Base-by-base conservation (phyloP, 306 rosid genomes). In the Casuarina glauca region DNA sequence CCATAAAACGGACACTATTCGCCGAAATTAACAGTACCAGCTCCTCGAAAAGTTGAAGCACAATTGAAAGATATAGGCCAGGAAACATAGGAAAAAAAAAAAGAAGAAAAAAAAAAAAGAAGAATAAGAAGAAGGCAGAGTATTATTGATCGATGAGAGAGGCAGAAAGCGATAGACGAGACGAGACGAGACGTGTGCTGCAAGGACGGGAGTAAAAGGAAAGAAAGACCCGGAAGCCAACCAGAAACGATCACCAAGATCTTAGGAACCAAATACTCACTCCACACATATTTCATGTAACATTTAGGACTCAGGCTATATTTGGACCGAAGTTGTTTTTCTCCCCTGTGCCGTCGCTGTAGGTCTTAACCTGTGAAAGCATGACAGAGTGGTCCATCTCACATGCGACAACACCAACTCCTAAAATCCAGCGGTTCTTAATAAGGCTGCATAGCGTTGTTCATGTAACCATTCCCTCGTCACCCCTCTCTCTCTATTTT, bases 1-100 rank as follows among this genome's bases (percentile, higher is more conserved):
- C 88, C 88, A 86, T 84, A 2, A 63, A 44, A 82, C 64, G 61
- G 69, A 39, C 61, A 66, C 16, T 16, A 16, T 57, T 68, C 36
- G 81, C 60, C 69, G 73, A 70, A 70, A 26, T 9, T 72, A 44
- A 15, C 60, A 87, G 69, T 13, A 64, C 17, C 35, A 45, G 63
- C 41, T 70, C 60, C 42, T 38, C 78, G 78, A 64, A 41, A 53
- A 48, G 54, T 64, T 66, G 1, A 55, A 57, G 70, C 61, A 53
- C 58, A 76, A 83, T 53, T 50, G 67, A 55, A 8, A 44, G 32
- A 35, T 42, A 38, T 19, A 32, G 55, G 63, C 39, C 42, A 50
- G 4, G 58, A 58, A 13, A 20, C 12, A 41, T 32, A 20, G 74
- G 17, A 35, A 62, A 52, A 1, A 2, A 6, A 2, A 15, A 66